Evolutionary conservation across 164 flowering plant genomes (phyloP).

Genomic region (Vitis labrusca): DNA sequence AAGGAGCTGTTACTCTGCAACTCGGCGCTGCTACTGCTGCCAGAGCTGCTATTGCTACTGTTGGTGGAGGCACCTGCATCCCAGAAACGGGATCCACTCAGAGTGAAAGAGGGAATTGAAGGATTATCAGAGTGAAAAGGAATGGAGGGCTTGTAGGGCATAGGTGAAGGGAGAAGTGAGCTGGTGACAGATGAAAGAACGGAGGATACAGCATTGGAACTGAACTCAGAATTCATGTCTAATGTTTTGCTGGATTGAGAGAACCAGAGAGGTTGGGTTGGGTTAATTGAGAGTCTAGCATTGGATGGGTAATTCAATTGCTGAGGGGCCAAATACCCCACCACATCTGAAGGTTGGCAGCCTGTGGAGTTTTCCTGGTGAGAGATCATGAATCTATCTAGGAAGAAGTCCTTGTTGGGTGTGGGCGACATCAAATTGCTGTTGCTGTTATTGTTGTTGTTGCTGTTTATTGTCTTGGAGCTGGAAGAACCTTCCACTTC

Average conservation of each 20-base stretch:
- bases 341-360: slow-evolving; percentile 14
- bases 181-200: slow-evolving; percentile 11
- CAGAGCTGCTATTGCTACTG: slow-evolving; percentile 14
- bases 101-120: slow-evolving; percentile 10
- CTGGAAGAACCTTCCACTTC: slow-evolving; percentile 12
- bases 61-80: slow-evolving; percentile 14
- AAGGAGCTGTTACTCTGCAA: slow-evolving; percentile 17
- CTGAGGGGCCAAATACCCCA: slow-evolving; percentile 19
- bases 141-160: slow-evolving; percentile 12
- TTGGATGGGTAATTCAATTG: slow-evolving; percentile 21
- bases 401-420: slow-evolving; percentile 15
- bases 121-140: slow-evolving; percentile 8
- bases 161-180: slow-evolving; percentile 9
- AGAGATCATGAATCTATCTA: slow-evolving; percentile 7
- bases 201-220: slow-evolving; percentile 10
- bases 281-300: slow-evolving; percentile 7
- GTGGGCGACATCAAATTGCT: slow-evolving; percentile 6
- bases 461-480: slow-evolving; percentile 3
- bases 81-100: slow-evolving; percentile 16
- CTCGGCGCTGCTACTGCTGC: slow-evolving; percentile 1
- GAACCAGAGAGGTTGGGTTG: slow-evolving; percentile 22
- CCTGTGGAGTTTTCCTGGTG: slow-evolving; percentile 11
- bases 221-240: slow-evolving; percentile 21
- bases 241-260: slow-evolving; percentile 13
- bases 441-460: not conserved